Evolutionary conservation across 805 yeast species (phyloP).

Genomic region (Candida silvicultrix): DNA sequence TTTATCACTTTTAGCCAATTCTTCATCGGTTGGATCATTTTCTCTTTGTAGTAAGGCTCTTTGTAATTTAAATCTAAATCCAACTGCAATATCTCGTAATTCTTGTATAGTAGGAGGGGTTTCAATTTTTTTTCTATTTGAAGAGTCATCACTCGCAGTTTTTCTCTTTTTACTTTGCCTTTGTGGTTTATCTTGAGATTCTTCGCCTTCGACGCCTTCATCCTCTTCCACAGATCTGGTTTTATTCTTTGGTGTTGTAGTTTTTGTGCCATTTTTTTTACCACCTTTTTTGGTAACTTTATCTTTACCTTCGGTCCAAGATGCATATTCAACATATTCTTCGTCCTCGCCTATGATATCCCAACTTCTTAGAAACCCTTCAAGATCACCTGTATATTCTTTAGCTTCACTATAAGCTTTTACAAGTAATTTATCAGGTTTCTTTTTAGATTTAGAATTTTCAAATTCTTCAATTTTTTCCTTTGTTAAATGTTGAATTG

Average conservation of each 20-base stretch:
- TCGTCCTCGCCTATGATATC: neutral
- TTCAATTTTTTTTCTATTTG: neutral
- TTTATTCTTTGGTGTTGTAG: neutral
- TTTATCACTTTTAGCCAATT: slow-evolving; percentile 17
- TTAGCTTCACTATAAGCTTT: neutral
- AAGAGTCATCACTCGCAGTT: too few relatives aligned
- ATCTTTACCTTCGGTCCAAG: neutral
- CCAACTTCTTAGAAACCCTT: neutral
- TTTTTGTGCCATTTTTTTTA: neutral
- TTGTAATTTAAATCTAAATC: slow-evolving; percentile 42
- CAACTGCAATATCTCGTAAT: neutral
- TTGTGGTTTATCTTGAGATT: neutral
- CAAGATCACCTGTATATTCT: neutral
- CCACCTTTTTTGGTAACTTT: neutral
- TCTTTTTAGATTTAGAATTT: neutral
- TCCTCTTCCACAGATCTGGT: neutral
- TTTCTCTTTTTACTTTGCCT: neutral
- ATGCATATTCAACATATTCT: neutral
- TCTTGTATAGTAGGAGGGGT: neutral
- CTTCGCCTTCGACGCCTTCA: neutral
- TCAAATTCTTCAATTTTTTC: neutral
- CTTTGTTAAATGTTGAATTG: neutral
- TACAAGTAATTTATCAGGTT: neutral
- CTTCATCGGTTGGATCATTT: slow-evolving; percentile 33
- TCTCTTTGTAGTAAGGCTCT: slow-evolving; percentile 40